phyloP scores from a whole-genome alignment of 1,284 basidiomycete species.

The Tilletia horrida region DNA sequence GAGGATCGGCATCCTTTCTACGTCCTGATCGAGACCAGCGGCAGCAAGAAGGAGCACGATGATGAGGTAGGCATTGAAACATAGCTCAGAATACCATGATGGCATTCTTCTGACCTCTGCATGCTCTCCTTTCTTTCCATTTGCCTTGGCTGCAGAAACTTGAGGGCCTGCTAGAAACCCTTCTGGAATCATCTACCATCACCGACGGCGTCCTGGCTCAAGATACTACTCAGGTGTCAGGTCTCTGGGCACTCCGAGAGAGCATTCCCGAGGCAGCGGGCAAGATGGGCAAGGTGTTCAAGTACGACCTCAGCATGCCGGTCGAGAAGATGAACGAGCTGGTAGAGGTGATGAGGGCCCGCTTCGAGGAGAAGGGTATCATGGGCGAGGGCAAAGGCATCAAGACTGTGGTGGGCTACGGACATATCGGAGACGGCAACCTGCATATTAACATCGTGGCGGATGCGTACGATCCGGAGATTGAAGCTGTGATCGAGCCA shows the following conservation, averaged over 20 bases:
- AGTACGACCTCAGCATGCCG: conserved; percentile 94
- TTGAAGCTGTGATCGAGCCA: conserved; percentile 84
- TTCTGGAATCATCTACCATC: conserved; percentile 75
- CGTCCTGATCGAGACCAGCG: conserved; percentile 88
- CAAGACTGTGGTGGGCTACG: conserved; percentile 69
- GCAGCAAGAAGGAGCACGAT: conserved; percentile 88
- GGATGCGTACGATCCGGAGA: conserved; percentile 72
- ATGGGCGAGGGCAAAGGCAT: conserved; percentile 68
- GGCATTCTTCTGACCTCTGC: no score
- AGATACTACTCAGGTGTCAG: conserved; percentile 81
- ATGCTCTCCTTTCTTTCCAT: no score
- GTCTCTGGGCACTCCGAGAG: conserved; percentile 91
- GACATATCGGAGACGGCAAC: conserved; percentile 95
- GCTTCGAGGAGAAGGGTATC: conserved; percentile 71
- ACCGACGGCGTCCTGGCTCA: conserved; percentile 90
- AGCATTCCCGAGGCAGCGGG: conserved; percentile 86
- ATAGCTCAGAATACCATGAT: no score
- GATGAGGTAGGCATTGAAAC: conserved; percentile 67
- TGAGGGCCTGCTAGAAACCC: conserved; percentile 70
- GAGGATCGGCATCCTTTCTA: conserved; percentile 60
- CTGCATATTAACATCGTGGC: conserved; percentile 94
- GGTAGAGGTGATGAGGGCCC: conserved; percentile 75
- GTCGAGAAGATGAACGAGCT: conserved; percentile 82
- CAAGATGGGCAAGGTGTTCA: conserved; percentile 93
- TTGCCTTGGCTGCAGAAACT: conserved; percentile 68